Evolutionary conservation across 1,284 basidiomycete genomes (phyloP).

Genomic region (Flammula alnicola): DNA sequence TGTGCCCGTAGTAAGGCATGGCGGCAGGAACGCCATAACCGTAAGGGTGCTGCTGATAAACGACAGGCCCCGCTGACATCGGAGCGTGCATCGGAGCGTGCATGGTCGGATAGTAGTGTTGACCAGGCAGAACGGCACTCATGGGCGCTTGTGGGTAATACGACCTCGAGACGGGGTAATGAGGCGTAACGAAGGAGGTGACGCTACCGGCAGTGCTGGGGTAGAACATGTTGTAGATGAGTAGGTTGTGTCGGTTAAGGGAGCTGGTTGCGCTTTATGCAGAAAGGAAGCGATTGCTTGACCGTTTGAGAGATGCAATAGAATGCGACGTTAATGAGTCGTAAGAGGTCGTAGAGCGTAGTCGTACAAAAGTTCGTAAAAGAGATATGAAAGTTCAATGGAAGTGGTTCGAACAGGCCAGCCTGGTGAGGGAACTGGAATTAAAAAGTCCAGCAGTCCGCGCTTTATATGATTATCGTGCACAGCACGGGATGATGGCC

Average conservation of each 20-base stretch:
- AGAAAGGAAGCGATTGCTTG: slow-evolving; percentile 12
- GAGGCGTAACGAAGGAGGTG: slow-evolving; percentile 23
- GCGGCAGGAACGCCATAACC: slow-evolving; percentile 15
- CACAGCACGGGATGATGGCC: slow-evolving; percentile 15
- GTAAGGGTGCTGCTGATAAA: slow-evolving; percentile 16
- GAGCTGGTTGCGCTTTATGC: slow-evolving; percentile 12
- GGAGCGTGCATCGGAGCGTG: slow-evolving; percentile 27
- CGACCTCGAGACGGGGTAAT: slow-evolving; percentile 23
- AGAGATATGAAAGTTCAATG: slow-evolving; percentile 21
- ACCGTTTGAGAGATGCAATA: slow-evolving; percentile 11
- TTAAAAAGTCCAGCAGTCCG: not conserved
- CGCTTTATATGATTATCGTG: slow-evolving; percentile 1
- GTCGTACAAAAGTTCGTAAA: too few species aligned
- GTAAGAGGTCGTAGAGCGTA: slow-evolving; percentile 23
- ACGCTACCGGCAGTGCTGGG: slow-evolving; percentile 33
- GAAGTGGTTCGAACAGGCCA: slow-evolving; percentile 39
- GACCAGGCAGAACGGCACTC: slow-evolving; percentile 29
- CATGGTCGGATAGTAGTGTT: slow-evolving; percentile 30
- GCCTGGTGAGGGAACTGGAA: slow-evolving; percentile 32
- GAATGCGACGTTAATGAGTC: slow-evolving; percentile 19
- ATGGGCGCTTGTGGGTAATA: slow-evolving; percentile 28
- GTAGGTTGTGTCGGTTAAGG: slow-evolving; percentile 12
- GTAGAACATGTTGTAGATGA: slow-evolving; percentile 30
- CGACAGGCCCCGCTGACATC: too few species aligned
- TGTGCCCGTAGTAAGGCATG: slow-evolving; percentile 26